Base-by-base conservation (phyloP, 2,329 filamentous ascomycete genomes). In the Neofusicoccum sp. region DNA sequence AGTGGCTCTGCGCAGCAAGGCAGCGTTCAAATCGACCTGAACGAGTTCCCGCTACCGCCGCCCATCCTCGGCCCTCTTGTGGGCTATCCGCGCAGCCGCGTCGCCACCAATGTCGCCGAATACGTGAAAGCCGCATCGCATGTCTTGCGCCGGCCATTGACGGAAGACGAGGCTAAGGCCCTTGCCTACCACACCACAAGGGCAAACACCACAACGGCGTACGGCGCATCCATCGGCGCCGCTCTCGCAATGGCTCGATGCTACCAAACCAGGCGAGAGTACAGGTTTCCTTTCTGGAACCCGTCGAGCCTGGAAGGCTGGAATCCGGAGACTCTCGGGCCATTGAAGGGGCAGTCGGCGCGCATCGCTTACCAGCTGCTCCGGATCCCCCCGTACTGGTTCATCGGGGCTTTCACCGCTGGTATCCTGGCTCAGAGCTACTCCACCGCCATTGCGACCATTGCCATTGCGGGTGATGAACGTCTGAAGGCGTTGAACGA, bases 271-370 rank as follows among this genome's bases (percentile, higher is more conserved):
- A 66, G 67, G 58, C 64, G 62, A n/a, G 69, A 64, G 16, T 74
- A 71, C 62, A 68, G 72, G 9, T 80, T 79, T 56, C 79, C 78
- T 3, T 73, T 77, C 38, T 78, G 71, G 47, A 71, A 72, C 48
- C 77, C 78, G 0, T 73, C 74, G 49, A 56, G 28, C 20, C 62
- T 69, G 0, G 71, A 73, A 62, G 66, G 67, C 11, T 75, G 78
- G 58, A 71, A 76, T 34, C 72, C 71, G 4, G 75, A 79, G 76
- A 45, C 67, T 73, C 1, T 69, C 66, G 60, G 64, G 64, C 61
- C 66, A 1, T 36, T 74, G 1, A 70, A 66, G 51, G 77, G 77
- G 0, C 64, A 68, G 1, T 51, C 61, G 57, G 78, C 78, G 9
- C 66, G 70, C 47, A 45, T 60, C 1, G 60, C 62, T 14, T 76